Conservation (phyloP, 2,329 filamentous ascomycete genomes). For the Phialophora verrucosa region DNA sequence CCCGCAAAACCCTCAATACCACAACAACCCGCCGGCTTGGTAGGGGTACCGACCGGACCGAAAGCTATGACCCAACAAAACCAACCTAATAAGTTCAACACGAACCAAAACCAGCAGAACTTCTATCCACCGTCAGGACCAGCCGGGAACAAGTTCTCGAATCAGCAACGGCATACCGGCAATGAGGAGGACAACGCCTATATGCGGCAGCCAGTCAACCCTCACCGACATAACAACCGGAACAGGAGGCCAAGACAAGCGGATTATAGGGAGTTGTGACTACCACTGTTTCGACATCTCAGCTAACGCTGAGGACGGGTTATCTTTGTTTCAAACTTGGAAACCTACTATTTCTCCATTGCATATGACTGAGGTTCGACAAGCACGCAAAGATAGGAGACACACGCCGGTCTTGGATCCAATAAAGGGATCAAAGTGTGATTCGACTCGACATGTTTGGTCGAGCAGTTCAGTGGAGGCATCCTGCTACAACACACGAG, state of each 20-base stretch:
- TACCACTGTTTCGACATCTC: not conserved
- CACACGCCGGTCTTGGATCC: not conserved
- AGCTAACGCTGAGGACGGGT: not conserved
- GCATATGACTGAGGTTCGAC: not conserved
- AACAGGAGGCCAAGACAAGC: conserved; percentile 77
- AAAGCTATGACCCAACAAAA: conserved; percentile 33
- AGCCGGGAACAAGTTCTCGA: conserved; percentile 54
- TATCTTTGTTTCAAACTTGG: not conserved
- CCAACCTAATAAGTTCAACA: conserved; percentile 1
- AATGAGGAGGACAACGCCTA: conserved; percentile 86
- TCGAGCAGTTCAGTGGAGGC: not conserved
- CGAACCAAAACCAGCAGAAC: conserved; percentile 20
- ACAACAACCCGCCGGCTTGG: conserved; percentile 42
- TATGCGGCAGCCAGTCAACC: conserved; percentile 94
- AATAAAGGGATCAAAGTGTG: not conserved
- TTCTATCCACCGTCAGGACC: conserved; percentile 34
- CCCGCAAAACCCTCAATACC: conserved; percentile 35
- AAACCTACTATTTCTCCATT: not conserved
- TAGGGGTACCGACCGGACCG: conserved; percentile 37
- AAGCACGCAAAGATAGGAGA: not conserved
- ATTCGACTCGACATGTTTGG: not conserved
- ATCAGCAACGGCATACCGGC: conserved; percentile 63
- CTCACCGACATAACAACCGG: conserved; percentile 83
- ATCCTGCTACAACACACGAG: not conserved
- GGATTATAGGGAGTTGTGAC: conserved; percentile 79